These are phyloP conservation scores for Cutaneotrichosporon mucoides DNA, from an alignment of 1,284 basidiomycete species.

Conservation along the genomic window DNA sequence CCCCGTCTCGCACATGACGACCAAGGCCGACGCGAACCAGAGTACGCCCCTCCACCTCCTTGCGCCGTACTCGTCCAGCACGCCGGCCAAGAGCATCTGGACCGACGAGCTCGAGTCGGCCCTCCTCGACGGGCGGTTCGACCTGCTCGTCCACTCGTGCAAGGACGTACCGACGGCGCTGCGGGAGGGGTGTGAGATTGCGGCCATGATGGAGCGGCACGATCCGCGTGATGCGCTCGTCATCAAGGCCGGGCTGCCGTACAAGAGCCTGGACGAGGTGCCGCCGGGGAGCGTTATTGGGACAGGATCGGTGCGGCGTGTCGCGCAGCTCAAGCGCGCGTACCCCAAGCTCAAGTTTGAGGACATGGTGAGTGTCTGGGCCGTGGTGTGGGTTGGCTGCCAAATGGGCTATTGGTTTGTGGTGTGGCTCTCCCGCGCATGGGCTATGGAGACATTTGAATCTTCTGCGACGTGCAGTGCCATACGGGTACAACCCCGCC, in stretches of 20 bases:
- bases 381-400: background rate
- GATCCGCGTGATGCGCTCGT: conserved; percentile 87
- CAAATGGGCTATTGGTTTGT: too few relatives aligned
- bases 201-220: conserved; percentile 79
- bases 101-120: conserved; percentile 91
- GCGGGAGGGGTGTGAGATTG: conserved; percentile 79
- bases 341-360: conserved; percentile 78
- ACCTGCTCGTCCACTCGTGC: conserved; percentile 88
- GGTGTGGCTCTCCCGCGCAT: too few relatives aligned
- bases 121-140: conserved; percentile 66
- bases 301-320: conserved; percentile 86
- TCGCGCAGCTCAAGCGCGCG: conserved; percentile 80
- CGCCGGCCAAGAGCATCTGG: conserved; percentile 78
- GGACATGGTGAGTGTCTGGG: conserved; percentile 69
- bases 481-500: too few relatives aligned
- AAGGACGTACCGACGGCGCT: conserved; percentile 92
- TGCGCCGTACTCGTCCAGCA: conserved; percentile 33
- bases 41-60: conserved; percentile 56
- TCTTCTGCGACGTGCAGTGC: too few relatives aligned
- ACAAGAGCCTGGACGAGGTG: conserved; percentile 74
- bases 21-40: conserved; percentile 88
- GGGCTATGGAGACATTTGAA: too few relatives aligned
- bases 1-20: conserved; percentile 77
- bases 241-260: conserved; percentile 70
- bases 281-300: conserved; percentile 87